These are phyloP conservation scores for Vitis hybrid DNA, from an alignment of 177 flowering plant genomes.

Conservation along the genomic window DNA sequence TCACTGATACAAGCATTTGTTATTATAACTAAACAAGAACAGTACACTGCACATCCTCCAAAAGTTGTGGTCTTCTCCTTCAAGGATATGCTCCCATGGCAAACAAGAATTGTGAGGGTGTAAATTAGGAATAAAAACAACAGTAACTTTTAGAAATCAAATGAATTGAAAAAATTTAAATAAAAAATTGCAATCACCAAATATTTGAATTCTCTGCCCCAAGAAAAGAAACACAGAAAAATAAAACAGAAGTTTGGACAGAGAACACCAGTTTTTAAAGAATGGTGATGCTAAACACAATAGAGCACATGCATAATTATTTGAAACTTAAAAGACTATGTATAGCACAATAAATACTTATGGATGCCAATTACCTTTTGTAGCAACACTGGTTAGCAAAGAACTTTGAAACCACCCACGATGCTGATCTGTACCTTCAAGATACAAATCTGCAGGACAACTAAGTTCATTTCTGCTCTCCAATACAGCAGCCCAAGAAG, in stretches of 20 bases:
- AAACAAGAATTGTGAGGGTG: neutral
- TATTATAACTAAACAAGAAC: neutral
- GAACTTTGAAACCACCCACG: slow-evolving; percentile 99
- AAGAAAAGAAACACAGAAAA: no score
- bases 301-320: neutral
- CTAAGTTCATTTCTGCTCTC: slow-evolving; percentile 61
- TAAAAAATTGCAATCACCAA: no score
- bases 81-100: neutral
- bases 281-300: neutral
- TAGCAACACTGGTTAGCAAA: slow-evolving; percentile 87
- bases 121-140: no score
- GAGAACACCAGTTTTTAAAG: no score
- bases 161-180: no score
- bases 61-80: neutral
- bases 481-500: slow-evolving; percentile 99
- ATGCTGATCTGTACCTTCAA: slow-evolving; percentile 99
- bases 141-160: no score
- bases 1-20: neutral
- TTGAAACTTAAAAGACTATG: neutral
- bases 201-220: no score
- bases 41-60: neutral
- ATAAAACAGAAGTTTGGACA: no score
- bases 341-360: neutral
- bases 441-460: slow-evolving; percentile 92
- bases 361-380: slow-evolving; percentile 53